Conservation (phyloP, 192 early-diverging fungal genomes). For the Spizellomyces sp. region DNA sequence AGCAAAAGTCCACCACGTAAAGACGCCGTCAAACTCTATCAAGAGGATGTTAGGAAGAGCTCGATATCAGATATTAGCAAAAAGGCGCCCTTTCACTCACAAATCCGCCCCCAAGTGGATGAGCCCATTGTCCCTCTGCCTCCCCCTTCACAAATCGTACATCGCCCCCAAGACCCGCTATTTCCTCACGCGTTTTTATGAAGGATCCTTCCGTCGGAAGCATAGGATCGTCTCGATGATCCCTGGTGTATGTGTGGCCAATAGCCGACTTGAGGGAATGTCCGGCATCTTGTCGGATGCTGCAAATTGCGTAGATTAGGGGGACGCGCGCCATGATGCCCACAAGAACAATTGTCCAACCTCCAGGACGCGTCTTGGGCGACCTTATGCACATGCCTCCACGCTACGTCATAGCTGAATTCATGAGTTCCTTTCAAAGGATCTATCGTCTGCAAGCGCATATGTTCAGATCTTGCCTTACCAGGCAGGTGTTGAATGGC, state of each 20-base stretch:
- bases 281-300: constrained; percentile 77
- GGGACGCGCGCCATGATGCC: background rate
- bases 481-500: background rate
- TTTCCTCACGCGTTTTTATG: constrained; percentile 51
- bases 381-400: constrained; percentile 77
- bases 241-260: constrained; percentile 63
- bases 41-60: background rate
- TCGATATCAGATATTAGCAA: constrained; percentile 11
- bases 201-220: constrained; percentile 73
- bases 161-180: constrained; percentile 86
- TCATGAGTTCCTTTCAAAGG: constrained; percentile 57
- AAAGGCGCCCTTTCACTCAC: constrained; percentile 40
- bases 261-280: constrained; percentile 85
- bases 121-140: constrained; percentile 65
- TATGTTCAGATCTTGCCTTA: background rate
- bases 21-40: constrained; percentile 31
- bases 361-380: constrained; percentile 41
- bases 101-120: constrained; percentile 57
- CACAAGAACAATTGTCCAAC: constrained; percentile 3
- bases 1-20: constrained; percentile 70
- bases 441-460: constrained; percentile 27
- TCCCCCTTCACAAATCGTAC: constrained; percentile 72
- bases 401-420: constrained; percentile 67
- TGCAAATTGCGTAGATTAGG: constrained; percentile 16
- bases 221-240: constrained; percentile 75